Percentiles rank a stretch among this genome's conserved stretches.
Evolutionary conservation across 495 filamentous ascomycete genomes (phyloP).

Genomic region (Massariosphaeria phaeospora): DNA sequence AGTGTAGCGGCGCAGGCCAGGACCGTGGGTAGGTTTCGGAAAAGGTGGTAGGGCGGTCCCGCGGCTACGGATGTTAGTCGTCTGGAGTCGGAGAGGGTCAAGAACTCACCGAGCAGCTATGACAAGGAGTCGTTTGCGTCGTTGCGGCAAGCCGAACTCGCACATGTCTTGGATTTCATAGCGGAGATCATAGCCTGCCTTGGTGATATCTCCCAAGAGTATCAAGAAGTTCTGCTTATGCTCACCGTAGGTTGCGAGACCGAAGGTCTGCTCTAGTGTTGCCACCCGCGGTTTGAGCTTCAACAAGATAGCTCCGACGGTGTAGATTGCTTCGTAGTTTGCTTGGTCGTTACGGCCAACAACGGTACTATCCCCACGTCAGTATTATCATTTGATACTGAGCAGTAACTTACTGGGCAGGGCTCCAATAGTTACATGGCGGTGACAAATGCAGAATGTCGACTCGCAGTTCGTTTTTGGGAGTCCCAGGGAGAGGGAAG

Average conservation of each 20-base stretch:
- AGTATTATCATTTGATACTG: constrained; percentile 34
- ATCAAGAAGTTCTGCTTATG: constrained; percentile 46
- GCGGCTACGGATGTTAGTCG: constrained; percentile 40
- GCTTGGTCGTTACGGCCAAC: constrained; percentile 52
- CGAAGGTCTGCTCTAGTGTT: constrained; percentile 82
- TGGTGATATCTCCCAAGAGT: constrained; percentile 60
- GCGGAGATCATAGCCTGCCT: constrained; percentile 63
- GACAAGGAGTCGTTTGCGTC: constrained; percentile 62
- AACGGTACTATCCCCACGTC: constrained; percentile 1
- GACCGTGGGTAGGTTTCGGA: constrained; percentile 62
- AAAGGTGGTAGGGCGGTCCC: constrained; percentile 70
- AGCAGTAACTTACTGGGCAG: constrained; percentile 57
- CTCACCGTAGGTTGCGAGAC: constrained; percentile 42
- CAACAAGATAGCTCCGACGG: constrained; percentile 54
- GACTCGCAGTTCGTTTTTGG: constrained; percentile 37
- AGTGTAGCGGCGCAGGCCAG: constrained; percentile 24
- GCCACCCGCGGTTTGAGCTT: constrained; percentile 62
- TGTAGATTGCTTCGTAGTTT: constrained; percentile 60
- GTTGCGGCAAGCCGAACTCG: constrained; percentile 59
- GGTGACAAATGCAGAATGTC: constrained; percentile 79
- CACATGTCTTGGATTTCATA: constrained; percentile 52
- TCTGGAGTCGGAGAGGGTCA: constrained; percentile 16
- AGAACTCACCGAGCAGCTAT: constrained; percentile 61
- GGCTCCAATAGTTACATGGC: constrained; percentile 79
- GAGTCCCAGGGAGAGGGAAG: constrained; percentile 39